phyloP scores from a whole-genome alignment of 1,284 basidiomycete species.

The Ceratobasidium sp. region DNA sequence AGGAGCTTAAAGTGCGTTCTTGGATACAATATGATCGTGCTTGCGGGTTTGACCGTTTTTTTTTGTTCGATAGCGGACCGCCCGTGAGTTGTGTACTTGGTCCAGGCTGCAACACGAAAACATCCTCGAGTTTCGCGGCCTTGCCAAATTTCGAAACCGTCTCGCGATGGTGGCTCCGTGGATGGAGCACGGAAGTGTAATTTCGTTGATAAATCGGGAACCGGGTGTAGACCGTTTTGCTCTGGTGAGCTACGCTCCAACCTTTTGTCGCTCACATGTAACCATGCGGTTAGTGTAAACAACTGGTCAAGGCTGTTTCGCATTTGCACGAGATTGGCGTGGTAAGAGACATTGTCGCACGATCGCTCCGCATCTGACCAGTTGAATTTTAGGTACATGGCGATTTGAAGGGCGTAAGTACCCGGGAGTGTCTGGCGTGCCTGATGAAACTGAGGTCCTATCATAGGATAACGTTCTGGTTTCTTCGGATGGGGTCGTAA shows the following conservation, averaged over 20 bases:
- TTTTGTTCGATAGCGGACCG: not conserved
- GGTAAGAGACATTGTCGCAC: not conserved
- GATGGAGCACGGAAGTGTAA: constrained; percentile 15
- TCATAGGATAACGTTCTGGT: constrained; percentile 7
- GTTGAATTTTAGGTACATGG: constrained; percentile 6
- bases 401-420: constrained; percentile 32
- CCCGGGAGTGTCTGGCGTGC: not conserved
- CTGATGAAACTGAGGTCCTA: not conserved
- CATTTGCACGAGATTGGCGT: constrained; percentile 12
- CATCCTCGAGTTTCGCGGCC: not conserved
- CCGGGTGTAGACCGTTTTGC: not conserved
- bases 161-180: constrained; percentile 19
- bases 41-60: not conserved
- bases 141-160: not conserved
- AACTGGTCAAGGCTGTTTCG: constrained; percentile 5
- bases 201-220: not conserved
- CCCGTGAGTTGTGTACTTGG: constrained; percentile 12
- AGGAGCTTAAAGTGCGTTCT: constrained; percentile 1
- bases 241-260: not conserved
- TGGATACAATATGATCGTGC: not conserved
- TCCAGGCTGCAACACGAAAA: constrained; percentile 9
- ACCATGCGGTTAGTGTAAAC: not conserved
- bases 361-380: not conserved
- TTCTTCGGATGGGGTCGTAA: constrained; percentile 7
- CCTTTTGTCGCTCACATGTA: not conserved